These are phyloP conservation scores for Calonectria hawksworthii DNA, from an alignment of 2,329 filamentous ascomycete genomes.

Conservation along the genomic window DNA sequence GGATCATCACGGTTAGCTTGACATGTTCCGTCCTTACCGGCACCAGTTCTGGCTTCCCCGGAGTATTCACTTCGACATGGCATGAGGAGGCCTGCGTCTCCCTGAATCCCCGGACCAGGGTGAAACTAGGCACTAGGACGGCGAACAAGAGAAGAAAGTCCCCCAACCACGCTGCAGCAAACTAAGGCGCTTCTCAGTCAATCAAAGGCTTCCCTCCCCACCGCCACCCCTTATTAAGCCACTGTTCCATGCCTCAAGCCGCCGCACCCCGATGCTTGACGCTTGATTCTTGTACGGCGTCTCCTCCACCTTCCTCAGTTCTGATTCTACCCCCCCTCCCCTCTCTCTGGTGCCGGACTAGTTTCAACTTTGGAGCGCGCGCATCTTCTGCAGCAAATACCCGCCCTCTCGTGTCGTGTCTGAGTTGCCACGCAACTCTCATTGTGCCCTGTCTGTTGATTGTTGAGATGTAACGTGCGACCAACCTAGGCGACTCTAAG, in stretches of 20 bases:
- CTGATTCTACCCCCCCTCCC: slow-evolving; percentile 13
- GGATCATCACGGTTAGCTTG: slow-evolving; percentile 33
- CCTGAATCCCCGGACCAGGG: neutral
- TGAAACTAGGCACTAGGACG: neutral
- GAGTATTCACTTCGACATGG: neutral
- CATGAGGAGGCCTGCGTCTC: neutral
- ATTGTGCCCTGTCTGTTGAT: neutral
- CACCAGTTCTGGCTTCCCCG: slow-evolving; percentile 16
- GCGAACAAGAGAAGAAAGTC: neutral
- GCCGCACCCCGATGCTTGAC: neutral
- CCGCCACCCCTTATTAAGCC: neutral
- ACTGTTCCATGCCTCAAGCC: neutral
- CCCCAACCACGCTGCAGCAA: neutral
- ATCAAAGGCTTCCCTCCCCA: neutral
- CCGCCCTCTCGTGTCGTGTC: neutral
- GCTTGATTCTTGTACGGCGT: slow-evolving; percentile 21
- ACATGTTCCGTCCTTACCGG: slow-evolving; percentile 13
- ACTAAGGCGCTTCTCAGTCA: neutral
- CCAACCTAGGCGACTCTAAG: neutral
- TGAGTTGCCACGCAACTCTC: slow-evolving; percentile 10
- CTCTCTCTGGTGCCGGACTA: slow-evolving; percentile 27
- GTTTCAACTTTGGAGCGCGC: slow-evolving; percentile 28
- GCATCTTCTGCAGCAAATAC: neutral
- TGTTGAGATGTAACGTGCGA: slow-evolving; percentile 7
- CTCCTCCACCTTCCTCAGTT: slow-evolving; percentile 18